phyloP scores from a whole-genome alignment of 2,329 filamentous ascomycete species.

The Colletotrichum horii region DNA sequence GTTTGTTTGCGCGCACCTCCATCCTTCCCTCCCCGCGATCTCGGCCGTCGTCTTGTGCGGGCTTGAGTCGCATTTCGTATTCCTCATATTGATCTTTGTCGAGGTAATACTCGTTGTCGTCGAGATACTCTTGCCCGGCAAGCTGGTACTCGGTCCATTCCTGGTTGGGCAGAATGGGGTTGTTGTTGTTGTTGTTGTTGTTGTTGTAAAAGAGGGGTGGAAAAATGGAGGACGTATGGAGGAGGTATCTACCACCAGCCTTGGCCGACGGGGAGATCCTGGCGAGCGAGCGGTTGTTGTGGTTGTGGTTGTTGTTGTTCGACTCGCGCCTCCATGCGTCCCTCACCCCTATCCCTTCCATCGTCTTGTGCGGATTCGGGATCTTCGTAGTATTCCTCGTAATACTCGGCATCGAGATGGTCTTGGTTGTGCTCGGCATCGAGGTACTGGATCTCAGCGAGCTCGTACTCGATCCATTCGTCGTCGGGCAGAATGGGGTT shows the following conservation, averaged over 20 bases:
- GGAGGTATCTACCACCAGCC: neutral
- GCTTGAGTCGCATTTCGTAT: neutral
- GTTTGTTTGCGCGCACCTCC: neutral
- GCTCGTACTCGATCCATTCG: neutral
- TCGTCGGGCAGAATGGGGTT: neutral
- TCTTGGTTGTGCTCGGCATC: too few relatives aligned
- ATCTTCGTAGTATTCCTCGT: neutral
- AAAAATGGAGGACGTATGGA: too few relatives aligned
- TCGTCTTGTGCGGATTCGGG: neutral
- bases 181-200: too few relatives aligned
- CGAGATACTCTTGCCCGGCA: neutral
- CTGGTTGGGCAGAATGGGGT: too few relatives aligned
- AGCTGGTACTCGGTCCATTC: too few relatives aligned
- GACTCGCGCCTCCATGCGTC: neutral
- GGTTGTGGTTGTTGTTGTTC: rapidly evolving
- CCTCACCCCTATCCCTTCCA: neutral
- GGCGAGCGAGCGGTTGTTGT: neutral
- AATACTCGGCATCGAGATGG: too few relatives aligned
- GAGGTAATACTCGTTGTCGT: neutral
- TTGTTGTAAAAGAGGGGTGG: too few relatives aligned
- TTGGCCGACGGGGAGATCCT: neutral
- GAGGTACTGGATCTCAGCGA: neutral
- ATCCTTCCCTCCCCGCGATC: neutral
- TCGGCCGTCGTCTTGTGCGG: neutral
- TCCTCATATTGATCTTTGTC: neutral